phyloP scores from a whole-genome alignment of 2,329 filamentous ascomycete genomes.

The Trichoderma sp. region DNA sequence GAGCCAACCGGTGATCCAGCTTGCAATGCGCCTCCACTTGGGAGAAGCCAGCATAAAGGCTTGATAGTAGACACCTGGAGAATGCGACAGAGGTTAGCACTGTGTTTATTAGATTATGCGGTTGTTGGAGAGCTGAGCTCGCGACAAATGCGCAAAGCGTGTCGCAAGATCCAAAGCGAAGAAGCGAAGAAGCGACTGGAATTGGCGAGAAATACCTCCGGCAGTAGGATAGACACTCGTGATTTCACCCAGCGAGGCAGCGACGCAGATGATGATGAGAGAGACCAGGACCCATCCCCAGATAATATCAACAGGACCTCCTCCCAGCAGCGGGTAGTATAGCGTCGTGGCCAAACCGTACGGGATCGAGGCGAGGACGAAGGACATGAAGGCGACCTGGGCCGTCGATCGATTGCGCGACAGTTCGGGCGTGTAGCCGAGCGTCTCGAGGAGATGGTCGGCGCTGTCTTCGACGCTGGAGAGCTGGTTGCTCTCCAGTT shows the following conservation, averaged over 20 bases:
- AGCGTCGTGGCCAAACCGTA: slow-evolving; percentile 74
- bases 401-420: slow-evolving; percentile 67
- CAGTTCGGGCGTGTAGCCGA: slow-evolving; percentile 70
- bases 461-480: slow-evolving; percentile 50
- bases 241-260: slow-evolving; percentile 72
- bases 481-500: slow-evolving; percentile 36
- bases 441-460: slow-evolving; percentile 64
- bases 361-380: slow-evolving; percentile 74
- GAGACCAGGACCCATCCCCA: slow-evolving; percentile 74
- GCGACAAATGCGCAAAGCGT: not conserved
- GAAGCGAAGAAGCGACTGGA: slow-evolving; percentile 30
- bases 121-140: not conserved
- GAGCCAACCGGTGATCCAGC: slow-evolving; percentile 75
- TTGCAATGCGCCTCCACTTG: slow-evolving; percentile 63
- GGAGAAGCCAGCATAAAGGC: slow-evolving; percentile 72
- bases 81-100: not conserved
- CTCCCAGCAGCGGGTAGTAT: slow-evolving; percentile 67
- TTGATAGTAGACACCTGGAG: slow-evolving; percentile 70
- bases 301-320: slow-evolving; percentile 70
- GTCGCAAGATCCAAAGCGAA: not conserved
- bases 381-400: slow-evolving; percentile 76
- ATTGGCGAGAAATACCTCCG: slow-evolving; percentile 53
- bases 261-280: slow-evolving; percentile 72
- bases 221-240: slow-evolving; percentile 77
- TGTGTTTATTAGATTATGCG: not conserved